Percentiles rank a stretch among this genome's conserved stretches.
phyloP scores from a whole-genome alignment of 257 asterid genomes.

The Solanum arcanum region DNA sequence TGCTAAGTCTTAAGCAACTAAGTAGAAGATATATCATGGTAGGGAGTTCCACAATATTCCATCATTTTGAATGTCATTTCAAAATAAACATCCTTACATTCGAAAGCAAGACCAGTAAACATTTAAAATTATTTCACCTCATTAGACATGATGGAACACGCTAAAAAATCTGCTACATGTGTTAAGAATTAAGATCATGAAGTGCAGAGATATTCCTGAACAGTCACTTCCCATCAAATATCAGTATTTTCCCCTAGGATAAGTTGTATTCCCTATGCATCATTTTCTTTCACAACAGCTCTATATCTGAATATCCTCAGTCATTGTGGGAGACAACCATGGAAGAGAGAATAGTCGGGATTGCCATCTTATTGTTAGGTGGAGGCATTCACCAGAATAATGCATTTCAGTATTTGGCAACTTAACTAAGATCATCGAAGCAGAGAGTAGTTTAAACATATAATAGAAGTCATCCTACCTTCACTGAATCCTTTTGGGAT shows the following conservation, averaged over 20 bases:
- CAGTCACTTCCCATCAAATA: not conserved
- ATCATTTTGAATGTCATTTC: not conserved
- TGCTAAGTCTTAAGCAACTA: not conserved
- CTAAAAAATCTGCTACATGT: not conserved
- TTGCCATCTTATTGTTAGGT: not conserved
- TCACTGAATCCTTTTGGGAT: constrained; percentile 65
- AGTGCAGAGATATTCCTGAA: not conserved
- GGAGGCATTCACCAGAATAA: not conserved
- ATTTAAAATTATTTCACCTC: not conserved
- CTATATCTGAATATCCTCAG: not conserved
- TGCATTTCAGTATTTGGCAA: not conserved
- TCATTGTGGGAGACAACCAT: not conserved
- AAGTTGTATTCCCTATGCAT: not conserved
- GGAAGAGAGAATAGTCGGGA: not conserved
- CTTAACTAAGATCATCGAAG: not conserved
- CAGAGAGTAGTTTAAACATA: not conserved
- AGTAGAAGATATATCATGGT: not conserved
- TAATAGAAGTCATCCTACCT: constrained; percentile 33
- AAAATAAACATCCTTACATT: not conserved
- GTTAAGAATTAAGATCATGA: not conserved
- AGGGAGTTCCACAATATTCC: not conserved
- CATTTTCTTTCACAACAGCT: not conserved
- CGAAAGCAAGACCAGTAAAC: not conserved
- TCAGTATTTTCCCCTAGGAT: not conserved
- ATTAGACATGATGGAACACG: not conserved